Conservation (phyloP, 192 early-diverging fungal genomes). For the Cetraspora pellucida region DNA sequence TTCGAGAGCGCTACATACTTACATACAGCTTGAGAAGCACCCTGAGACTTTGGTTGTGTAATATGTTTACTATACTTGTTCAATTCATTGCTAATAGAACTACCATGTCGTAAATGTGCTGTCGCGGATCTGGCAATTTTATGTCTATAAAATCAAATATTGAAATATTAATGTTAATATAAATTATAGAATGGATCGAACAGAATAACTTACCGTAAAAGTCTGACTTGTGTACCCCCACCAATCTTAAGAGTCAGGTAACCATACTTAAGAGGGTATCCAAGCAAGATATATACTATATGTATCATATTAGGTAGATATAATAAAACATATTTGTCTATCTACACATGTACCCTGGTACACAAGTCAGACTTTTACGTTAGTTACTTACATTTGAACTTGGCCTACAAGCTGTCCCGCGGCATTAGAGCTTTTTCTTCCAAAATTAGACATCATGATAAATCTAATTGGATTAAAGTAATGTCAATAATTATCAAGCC, state of each 20-base stretch:
- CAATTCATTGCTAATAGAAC: slow-evolving; percentile 44
- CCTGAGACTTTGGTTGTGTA: slow-evolving; percentile 93
- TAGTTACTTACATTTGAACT: slow-evolving; percentile 25
- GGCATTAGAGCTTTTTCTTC: slow-evolving; percentile 17
- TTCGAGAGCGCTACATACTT: slow-evolving; percentile 39
- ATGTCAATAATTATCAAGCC: too few species aligned
- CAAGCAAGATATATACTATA: too few species aligned
- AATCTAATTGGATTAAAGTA: background rate
- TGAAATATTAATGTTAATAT: background rate
- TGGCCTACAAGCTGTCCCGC: slow-evolving; percentile 3
- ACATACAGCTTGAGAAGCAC: slow-evolving; percentile 98
- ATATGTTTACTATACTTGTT: slow-evolving; percentile 89
- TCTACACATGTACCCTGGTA: background rate
- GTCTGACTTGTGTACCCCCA: too few species aligned
- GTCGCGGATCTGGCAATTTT: slow-evolving; percentile 26
- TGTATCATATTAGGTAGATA: too few species aligned
- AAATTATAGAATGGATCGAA: background rate
- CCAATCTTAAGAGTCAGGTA: too few species aligned
- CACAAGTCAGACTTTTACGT: background rate
- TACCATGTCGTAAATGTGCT: slow-evolving; percentile 34
- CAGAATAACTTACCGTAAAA: background rate
- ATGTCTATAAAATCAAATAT: slow-evolving; percentile 1
- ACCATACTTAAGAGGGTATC: too few species aligned
- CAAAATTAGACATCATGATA: slow-evolving; percentile 23
- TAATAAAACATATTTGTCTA: too few species aligned